Percentiles rank a stretch among this genome's conserved stretches.
These are phyloP conservation scores for Podaxis carcinomalis DNA, from an alignment of 768 basidiomycete genomes.

Conservation along the genomic window DNA sequence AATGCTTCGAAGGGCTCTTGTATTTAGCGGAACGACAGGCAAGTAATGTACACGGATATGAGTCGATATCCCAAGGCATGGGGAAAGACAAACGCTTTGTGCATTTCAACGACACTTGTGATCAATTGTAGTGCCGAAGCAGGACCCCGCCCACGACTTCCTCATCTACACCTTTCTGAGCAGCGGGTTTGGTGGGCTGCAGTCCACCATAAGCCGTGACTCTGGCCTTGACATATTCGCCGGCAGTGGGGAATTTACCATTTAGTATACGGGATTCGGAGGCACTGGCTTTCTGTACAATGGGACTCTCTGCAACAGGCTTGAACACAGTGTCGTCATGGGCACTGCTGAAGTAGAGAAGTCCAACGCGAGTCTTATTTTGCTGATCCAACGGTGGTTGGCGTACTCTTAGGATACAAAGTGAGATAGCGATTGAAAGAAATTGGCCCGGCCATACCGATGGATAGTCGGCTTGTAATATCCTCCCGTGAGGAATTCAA, in stretches of 20 bases:
- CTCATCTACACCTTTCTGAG: slow-evolving; percentile 39
- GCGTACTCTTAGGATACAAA: slow-evolving; percentile 28
- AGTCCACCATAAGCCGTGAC: slow-evolving; percentile 37
- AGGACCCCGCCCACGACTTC: slow-evolving; percentile 41
- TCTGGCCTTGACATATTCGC: slow-evolving; percentile 34
- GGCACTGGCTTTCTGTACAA: slow-evolving; percentile 34
- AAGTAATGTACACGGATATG: not conserved
- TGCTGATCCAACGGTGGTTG: slow-evolving; percentile 46
- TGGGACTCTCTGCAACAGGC: slow-evolving; percentile 37
- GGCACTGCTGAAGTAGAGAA: slow-evolving; percentile 42
- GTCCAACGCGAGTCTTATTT: slow-evolving; percentile 37
- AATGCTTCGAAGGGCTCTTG: too few relatives aligned
- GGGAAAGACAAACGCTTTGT: not conserved
- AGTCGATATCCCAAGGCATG: not conserved
- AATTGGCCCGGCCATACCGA: slow-evolving; percentile 12
- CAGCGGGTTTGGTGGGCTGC: slow-evolving; percentile 19
- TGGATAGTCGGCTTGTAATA: slow-evolving; percentile 48
- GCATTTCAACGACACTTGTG: not conserved
- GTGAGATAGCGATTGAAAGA: not conserved
- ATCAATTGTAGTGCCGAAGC: slow-evolving; percentile 45
- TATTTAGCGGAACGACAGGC: too few relatives aligned
- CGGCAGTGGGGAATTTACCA: slow-evolving; percentile 37
- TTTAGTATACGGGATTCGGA: slow-evolving; percentile 20
- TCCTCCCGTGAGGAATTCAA: slow-evolving; percentile 45
- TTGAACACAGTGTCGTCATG: slow-evolving; percentile 40